Conservation (phyloP, 1,139 yeast genomes). For the Kodamaea plutei region DNA sequence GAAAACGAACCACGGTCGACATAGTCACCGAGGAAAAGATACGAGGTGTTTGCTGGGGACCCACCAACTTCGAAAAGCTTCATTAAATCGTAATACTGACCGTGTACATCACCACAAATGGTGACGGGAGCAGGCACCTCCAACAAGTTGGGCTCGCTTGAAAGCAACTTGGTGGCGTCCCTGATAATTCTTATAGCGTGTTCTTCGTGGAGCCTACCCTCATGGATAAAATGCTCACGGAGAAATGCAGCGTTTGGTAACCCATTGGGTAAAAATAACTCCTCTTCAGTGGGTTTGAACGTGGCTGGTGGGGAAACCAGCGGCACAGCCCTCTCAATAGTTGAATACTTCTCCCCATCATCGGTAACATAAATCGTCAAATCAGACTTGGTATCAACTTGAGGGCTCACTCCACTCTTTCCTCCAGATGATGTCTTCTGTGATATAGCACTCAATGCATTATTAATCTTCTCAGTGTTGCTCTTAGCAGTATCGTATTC, state of each 20-base stretch:
- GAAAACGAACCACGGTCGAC: constrained; percentile 95
- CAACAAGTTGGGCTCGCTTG: constrained; percentile 73
- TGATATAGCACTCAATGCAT: constrained; percentile 72
- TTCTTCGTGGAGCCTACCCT: constrained; percentile 71
- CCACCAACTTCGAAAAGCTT: constrained; percentile 95
- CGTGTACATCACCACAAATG: constrained; percentile 95
- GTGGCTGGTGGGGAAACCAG: constrained; percentile 69
- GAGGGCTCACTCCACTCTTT: constrained; percentile 6
- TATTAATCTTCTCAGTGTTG: constrained; percentile 60
- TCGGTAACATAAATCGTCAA: constrained; percentile 58
- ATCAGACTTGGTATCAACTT: constrained; percentile 29
- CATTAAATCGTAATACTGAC: constrained; percentile 88
- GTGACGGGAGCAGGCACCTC: constrained; percentile 91
- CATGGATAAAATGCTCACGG: constrained; percentile 68
- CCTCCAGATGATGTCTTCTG: constrained; percentile 34
- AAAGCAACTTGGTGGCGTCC: constrained; percentile 65
- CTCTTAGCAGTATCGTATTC: constrained; percentile 13
- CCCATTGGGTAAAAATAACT: constrained; percentile 61
- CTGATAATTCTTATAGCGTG: constrained; percentile 70
- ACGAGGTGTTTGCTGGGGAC: constrained; percentile 70
- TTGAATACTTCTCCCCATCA: constrained; percentile 63
- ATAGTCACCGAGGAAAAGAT: constrained; percentile 88
- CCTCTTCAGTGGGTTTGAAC: constrained; percentile 59
- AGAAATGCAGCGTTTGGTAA: constrained; percentile 72
- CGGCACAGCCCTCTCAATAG: constrained; percentile 64